Conservation (phyloP, 352 stramenopile genomes). For the Aphanomyces astaci region DNA sequence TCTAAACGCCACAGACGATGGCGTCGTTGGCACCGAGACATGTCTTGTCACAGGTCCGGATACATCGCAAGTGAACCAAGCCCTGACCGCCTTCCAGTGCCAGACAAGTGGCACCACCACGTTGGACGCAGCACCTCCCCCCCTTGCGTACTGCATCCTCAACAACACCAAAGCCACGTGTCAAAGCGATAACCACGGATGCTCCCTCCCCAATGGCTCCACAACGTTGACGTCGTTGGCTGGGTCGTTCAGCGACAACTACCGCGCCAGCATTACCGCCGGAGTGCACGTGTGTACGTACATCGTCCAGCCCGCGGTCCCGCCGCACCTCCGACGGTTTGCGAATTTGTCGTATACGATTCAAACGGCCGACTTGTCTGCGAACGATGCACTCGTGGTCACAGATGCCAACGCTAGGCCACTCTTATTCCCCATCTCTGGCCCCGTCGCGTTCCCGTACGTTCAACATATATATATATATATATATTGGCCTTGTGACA, state of each 20-base stretch:
- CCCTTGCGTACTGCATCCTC: conserved; percentile 14
- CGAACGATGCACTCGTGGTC: neutral
- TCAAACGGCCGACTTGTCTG: neutral
- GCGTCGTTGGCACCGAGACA: neutral
- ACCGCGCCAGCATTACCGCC: neutral
- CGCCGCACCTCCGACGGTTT: neutral
- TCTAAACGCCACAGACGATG: neutral
- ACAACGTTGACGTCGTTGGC: neutral
- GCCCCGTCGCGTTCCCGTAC: neutral
- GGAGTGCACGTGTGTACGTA: conserved; percentile 3
- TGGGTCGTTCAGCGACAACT: conserved; percentile 5
- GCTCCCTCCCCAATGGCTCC: neutral
- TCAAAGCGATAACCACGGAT: neutral
- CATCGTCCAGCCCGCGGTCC: neutral
- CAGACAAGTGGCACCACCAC: neutral
- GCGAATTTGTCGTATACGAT: neutral
- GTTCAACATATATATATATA: neutral
- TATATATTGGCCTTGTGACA: neutral
- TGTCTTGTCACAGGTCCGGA: conserved; percentile 18
- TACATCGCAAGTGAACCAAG: neutral
- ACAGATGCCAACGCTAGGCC: neutral
- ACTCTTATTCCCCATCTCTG: neutral
- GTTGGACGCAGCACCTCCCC: neutral
- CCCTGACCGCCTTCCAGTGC: neutral
- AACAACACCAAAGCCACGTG: neutral